Conservation (phyloP, 2,329 filamentous ascomycete genomes). For the Ambrosiella cleistominuta region DNA sequence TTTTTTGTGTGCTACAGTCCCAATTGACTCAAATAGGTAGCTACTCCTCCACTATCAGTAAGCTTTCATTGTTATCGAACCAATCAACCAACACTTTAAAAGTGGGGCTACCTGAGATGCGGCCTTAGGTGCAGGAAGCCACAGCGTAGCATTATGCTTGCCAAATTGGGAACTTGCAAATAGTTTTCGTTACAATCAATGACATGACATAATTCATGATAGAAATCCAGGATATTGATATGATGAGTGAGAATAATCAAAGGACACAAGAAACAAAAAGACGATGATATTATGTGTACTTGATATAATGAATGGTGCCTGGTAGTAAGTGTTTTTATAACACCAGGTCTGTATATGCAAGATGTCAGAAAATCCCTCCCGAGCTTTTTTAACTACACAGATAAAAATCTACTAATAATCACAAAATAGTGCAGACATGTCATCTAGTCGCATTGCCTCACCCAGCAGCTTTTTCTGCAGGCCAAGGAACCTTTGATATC, state of each 20-base stretch:
- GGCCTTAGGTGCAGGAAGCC: background rate
- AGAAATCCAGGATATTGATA: background rate
- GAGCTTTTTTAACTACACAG: background rate
- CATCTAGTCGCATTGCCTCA: constrained; percentile 67
- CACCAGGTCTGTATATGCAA: background rate
- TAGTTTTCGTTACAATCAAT: background rate
- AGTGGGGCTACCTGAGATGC: background rate
- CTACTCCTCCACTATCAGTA: constrained; percentile 4
- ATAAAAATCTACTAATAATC: constrained; percentile 40
- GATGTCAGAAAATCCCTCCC: background rate
- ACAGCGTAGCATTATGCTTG: background rate
- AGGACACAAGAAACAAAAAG: background rate
- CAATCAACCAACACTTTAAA: background rate
- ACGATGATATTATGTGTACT: background rate
- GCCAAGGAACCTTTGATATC: constrained; percentile 39
- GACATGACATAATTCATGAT: background rate
- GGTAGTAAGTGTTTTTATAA: background rate
- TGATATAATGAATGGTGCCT: background rate
- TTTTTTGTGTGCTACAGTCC: background rate
- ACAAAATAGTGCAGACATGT: constrained; percentile 63
- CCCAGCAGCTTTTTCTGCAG: constrained; percentile 58
- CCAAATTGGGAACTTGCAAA: background rate
- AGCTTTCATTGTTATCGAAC: background rate
- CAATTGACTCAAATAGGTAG: constrained; percentile 1
- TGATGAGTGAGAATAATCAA: no score